These are phyloP conservation scores for Debaryomycetaceae sp. DNA, from an alignment of 1,139 yeast species.

Conservation along the genomic window DNA sequence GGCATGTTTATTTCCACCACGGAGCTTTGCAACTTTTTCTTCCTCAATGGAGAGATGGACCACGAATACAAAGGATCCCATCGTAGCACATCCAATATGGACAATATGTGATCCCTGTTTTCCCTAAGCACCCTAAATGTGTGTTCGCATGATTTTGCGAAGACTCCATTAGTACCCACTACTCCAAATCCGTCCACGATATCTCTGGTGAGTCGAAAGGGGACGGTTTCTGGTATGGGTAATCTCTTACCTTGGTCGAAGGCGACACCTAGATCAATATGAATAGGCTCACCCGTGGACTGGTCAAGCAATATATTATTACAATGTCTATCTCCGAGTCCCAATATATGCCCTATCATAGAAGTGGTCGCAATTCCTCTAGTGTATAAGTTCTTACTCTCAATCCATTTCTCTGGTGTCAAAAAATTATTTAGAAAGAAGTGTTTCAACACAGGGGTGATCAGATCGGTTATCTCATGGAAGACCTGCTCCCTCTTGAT, in stretches of 20 bases:
- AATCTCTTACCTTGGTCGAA: conserved; percentile 87
- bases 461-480: conserved; percentile 43
- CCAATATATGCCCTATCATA: conserved; percentile 81
- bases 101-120: conserved; percentile 67
- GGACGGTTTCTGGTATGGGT: conserved; percentile 89
- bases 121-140: conserved; percentile 65
- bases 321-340: conserved; percentile 94
- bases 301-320: conserved; percentile 84
- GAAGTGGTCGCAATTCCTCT: conserved; percentile 84
- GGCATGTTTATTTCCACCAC: conserved; percentile 15
- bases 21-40: conserved; percentile 50
- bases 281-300: conserved; percentile 83
- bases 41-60: conserved; percentile 73
- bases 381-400: conserved; percentile 60
- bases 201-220: conserved; percentile 88
- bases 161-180: conserved; percentile 75
- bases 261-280: conserved; percentile 93
- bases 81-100: conserved; percentile 78
- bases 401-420: conserved; percentile 71
- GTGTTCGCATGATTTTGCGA: conserved; percentile 67
- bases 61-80: conserved; percentile 94
- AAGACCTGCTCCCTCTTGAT: conserved; percentile 50
- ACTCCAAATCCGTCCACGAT: conserved; percentile 91
- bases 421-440: conserved; percentile 71
- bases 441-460: conserved; percentile 64